These are phyloP conservation scores for Thielaviopsis musarum DNA, from an alignment of 2,329 filamentous ascomycete species.

Conservation along the genomic window DNA sequence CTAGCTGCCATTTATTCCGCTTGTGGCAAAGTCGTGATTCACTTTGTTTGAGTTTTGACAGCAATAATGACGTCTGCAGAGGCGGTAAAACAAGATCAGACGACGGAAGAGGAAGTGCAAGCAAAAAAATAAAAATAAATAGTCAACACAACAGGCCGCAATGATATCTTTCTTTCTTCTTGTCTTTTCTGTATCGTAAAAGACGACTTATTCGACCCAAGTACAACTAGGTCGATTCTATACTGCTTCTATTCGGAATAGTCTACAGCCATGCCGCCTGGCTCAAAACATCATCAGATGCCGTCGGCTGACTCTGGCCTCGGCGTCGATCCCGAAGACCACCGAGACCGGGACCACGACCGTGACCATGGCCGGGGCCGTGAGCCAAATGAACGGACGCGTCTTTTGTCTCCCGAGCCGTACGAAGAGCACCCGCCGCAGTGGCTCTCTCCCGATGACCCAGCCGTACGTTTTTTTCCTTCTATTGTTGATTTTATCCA, in stretches of 20 bases:
- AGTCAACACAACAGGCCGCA: neutral
- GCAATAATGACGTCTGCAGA: neutral
- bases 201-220: neutral
- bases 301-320: constrained; percentile 2
- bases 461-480: constrained; percentile 18
- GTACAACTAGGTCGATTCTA: too few species aligned
- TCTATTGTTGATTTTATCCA: neutral
- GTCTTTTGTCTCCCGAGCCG: constrained; percentile 52
- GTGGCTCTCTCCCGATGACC: constrained; percentile 25
- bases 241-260: neutral
- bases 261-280: neutral
- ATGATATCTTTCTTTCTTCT: neutral
- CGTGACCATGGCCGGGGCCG: neutral
- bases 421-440: constrained; percentile 21
- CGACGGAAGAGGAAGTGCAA: neutral
- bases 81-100: neutral
- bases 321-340: constrained; percentile 15
- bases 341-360: constrained; percentile 15
- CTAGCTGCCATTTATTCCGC: neutral
- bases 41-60: neutral
- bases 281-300: neutral
- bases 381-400: constrained; percentile 36
- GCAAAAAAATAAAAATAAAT: too few species aligned
- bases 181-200: neutral
- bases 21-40: neutral